A percentile compares a stretch with the other conserved stretches of the same genome.
Conservation (phyloP, 2,329 filamentous ascomycete genomes). For the Penicillium sp. region DNA sequence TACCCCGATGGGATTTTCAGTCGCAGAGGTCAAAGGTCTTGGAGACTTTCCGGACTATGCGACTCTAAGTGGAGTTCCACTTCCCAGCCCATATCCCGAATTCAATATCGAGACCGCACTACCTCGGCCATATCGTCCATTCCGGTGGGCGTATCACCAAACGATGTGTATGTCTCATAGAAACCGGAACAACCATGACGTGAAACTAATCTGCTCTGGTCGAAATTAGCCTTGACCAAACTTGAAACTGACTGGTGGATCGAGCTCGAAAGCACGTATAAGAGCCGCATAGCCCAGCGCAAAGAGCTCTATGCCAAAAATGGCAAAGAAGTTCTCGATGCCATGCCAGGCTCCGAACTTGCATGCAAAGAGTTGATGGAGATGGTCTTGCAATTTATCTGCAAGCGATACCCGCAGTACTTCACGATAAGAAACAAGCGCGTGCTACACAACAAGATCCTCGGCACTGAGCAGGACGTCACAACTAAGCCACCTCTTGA, state of each 20-base stretch:
- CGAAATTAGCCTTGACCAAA: slow-evolving; percentile 64
- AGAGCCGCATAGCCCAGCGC: slow-evolving; percentile 64
- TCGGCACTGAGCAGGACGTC: slow-evolving; percentile 62
- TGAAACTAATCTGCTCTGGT: neutral
- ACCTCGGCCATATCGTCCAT: slow-evolving; percentile 74
- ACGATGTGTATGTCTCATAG: slow-evolving; percentile 71
- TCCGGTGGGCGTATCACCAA: slow-evolving; percentile 82
- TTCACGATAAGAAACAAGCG: slow-evolving; percentile 60
- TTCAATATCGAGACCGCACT: slow-evolving; percentile 68
- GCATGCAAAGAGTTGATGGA: slow-evolving; percentile 87
- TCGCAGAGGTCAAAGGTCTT: slow-evolving; percentile 65
- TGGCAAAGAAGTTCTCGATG: slow-evolving; percentile 62
- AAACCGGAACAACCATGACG: neutral
- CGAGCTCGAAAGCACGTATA: slow-evolving; percentile 76
- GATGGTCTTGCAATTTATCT: slow-evolving; percentile 77
- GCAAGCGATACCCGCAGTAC: slow-evolving; percentile 70
- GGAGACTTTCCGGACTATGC: slow-evolving; percentile 80
- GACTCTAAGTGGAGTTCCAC: slow-evolving; percentile 67
- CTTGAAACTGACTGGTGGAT: slow-evolving; percentile 83
- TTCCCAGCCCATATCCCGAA: slow-evolving; percentile 60
- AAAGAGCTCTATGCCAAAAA: slow-evolving; percentile 62
- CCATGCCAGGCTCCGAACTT: slow-evolving; percentile 70
- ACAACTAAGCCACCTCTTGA: slow-evolving; percentile 61
- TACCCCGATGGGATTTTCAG: slow-evolving; percentile 67
- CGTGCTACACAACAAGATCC: slow-evolving; percentile 66